Percentiles rank a stretch among this genome's conserved stretches.
Conservation (phyloP, 306 rosid genomes). For the Quercus wislizeni region DNA sequence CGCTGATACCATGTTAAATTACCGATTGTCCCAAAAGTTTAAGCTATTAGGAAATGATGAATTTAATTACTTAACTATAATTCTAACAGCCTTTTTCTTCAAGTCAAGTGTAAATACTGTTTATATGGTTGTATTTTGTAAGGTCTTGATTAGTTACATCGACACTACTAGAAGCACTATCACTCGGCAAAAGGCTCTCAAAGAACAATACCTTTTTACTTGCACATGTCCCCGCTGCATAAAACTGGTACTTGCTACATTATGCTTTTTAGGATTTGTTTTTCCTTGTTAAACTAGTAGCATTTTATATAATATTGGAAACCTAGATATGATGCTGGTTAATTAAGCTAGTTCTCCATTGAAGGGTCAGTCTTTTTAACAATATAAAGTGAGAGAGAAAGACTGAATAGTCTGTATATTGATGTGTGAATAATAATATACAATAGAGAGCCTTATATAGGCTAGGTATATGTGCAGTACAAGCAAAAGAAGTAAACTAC, state of each 20-base stretch:
- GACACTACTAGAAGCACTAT: conserved; percentile 86
- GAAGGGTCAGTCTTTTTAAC: conserved; percentile 46
- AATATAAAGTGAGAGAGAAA: too few species aligned
- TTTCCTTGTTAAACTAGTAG: neutral
- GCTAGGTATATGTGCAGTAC: too few species aligned
- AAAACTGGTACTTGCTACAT: conserved; percentile 55
- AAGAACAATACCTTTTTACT: conserved; percentile 73
- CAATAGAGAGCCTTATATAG: too few species aligned
- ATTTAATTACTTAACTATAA: too few species aligned
- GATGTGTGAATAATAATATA: too few species aligned
- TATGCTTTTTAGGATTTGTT: conserved; percentile 12
- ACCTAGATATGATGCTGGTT: conserved; percentile 15
- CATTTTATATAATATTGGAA: conserved; percentile 13
- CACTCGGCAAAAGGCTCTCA: conserved; percentile 81
- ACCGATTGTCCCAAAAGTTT: too few species aligned
- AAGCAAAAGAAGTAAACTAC: too few species aligned
- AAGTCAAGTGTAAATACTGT: conserved; percentile 17
- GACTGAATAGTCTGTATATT: too few species aligned
- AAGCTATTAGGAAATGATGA: too few species aligned
- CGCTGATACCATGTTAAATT: too few species aligned
- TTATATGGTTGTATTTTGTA: conserved; percentile 22
- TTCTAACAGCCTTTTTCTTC: conserved; percentile 2
- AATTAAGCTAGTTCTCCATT: conserved; percentile 40
- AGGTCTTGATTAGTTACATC: conserved; percentile 85
- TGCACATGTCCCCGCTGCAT: conserved; percentile 77